These are phyloP conservation scores for Russula emetica DNA, from an alignment of 768 basidiomycete genomes.

Conservation along the genomic window DNA sequence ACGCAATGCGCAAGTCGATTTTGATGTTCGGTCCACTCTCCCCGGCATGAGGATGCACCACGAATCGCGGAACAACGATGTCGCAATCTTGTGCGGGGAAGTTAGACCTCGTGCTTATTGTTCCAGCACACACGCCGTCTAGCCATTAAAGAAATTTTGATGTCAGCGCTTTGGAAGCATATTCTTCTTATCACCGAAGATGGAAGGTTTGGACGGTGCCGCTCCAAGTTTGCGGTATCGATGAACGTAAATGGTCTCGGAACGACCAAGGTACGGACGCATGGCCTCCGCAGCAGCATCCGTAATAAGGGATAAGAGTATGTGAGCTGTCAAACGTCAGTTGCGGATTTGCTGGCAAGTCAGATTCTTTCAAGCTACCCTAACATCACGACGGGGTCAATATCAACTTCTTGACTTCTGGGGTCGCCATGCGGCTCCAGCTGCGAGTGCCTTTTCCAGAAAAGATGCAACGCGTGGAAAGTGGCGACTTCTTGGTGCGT, in stretches of 20 bases:
- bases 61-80: slow-evolving; percentile 1
- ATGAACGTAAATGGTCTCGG: background rate
- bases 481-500: too few species aligned
- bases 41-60: background rate
- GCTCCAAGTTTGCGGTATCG: background rate
- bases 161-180: background rate
- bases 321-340: background rate
- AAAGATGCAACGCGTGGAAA: background rate
- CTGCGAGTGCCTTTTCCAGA: background rate
- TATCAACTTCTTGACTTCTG: slow-evolving; percentile 8
- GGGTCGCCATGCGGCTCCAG: slow-evolving; percentile 6
- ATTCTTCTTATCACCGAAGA: background rate
- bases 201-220: slow-evolving; percentile 15
- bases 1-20: slow-evolving; percentile 1
- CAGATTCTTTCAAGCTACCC: background rate
- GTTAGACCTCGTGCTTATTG: slow-evolving; percentile 10
- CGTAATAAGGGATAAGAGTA: background rate
- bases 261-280: background rate
- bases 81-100: background rate
- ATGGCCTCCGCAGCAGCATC: background rate
- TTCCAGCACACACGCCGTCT: slow-evolving; percentile 6
- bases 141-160: background rate
- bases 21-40: background rate
- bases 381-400: background rate
- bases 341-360: slow-evolving; percentile 1